phyloP scores from a whole-genome alignment of 495 filamentous ascomycete species.

The Terfezia claveryi region DNA sequence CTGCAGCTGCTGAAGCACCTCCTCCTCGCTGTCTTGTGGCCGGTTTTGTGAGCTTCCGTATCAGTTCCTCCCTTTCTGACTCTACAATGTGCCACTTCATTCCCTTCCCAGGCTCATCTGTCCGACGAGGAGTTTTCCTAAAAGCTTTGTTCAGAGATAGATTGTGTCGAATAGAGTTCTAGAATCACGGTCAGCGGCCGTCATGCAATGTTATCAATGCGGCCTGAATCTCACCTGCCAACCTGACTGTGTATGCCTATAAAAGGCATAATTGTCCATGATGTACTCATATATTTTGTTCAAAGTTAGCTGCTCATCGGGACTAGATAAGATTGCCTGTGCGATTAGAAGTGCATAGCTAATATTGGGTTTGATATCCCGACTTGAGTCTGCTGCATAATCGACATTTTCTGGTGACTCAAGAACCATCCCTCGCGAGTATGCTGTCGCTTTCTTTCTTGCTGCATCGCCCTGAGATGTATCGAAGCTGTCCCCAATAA shows the following conservation, averaged over 20 bases:
- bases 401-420: constrained; percentile 63
- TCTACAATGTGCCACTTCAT: constrained; percentile 93
- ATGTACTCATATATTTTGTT: constrained; percentile 85
- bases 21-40: not conserved
- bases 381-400: constrained; percentile 56
- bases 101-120: constrained; percentile 90
- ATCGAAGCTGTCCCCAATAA: constrained; percentile 6
- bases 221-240: constrained; percentile 53
- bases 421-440: constrained; percentile 47
- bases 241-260: constrained; percentile 55
- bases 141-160: constrained; percentile 84
- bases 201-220: too few relatives aligned
- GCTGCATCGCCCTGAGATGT: constrained; percentile 11
- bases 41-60: constrained; percentile 28
- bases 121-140: constrained; percentile 69
- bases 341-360: constrained; percentile 97
- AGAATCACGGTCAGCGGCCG: constrained; percentile 10
- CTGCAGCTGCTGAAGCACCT: not conserved
- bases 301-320: constrained; percentile 68
- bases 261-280: constrained; percentile 70
- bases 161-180: constrained; percentile 95
- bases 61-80: constrained; percentile 54
- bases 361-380: constrained; percentile 79
- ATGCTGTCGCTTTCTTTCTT: constrained; percentile 32
- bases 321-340: constrained; percentile 68